Base-by-base conservation (phyloP, 495 filamentous ascomycete species). In the Penicillium salamii region DNA sequence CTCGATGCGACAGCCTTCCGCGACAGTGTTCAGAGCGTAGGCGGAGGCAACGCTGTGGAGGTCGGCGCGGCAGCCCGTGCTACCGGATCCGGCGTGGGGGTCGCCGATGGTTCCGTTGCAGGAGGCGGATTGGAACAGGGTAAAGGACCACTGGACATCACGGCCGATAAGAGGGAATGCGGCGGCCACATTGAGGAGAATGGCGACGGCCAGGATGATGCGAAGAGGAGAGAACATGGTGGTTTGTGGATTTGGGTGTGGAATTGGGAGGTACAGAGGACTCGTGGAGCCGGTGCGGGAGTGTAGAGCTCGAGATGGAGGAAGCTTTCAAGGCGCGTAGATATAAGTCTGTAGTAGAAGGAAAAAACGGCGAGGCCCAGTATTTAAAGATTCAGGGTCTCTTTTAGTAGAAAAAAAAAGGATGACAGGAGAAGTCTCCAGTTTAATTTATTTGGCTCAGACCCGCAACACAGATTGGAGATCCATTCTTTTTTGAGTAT, bases 31-130 rank as follows among this genome's bases (percentile, higher is more conserved):
- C 20, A 65, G 23, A 3, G 33, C 46, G 33, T 65, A 65, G 8
- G 58, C 58, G 1, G 61, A 51, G 47, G 61, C 61, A 14, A 59
- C 53, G 34, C 28, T 55, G 51, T 46, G 15, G 3, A 65, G 37
- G 42, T 65, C 34, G 2, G 61, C 61, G 37, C 61, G 61, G 28
- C 61, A 65, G 24, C 58, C 58, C 4, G 61, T 65, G 42, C 61
- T 62, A n/a, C 61, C 61, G 12, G 34, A 40, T 21, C 58, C 61
- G 15, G 45, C 35, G 34, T 65, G 53, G 14, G 42, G 44, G 26
- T 62, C 55, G 21, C 40, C 45, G 20, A 35, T 17, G 1, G 48
- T 48, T 12, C 44, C 45, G 14, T 52, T 57, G 51, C 61, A 65
- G 23, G 44, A 23, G 9, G 45, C 15, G 28, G 49, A 50, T 3